A percentile compares a stretch with the other conserved stretches of the same genome.
Conservation (phyloP, 176 grass and related monocot species). For the Oryza coarctata region DNA sequence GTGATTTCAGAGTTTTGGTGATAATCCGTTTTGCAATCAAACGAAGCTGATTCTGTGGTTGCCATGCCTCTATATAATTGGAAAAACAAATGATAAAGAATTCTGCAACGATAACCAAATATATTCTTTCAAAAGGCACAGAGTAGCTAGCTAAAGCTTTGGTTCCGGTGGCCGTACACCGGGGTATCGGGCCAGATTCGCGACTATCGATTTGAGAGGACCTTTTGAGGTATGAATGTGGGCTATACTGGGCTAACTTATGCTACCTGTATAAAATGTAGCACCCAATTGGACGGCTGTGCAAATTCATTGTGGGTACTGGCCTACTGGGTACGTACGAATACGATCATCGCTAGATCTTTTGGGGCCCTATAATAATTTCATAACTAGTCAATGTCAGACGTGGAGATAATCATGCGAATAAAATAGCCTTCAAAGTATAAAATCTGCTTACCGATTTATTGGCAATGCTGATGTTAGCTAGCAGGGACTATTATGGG, state of each 20-base stretch:
- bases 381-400: too few species aligned
- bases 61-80: neutral
- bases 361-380: too few species aligned
- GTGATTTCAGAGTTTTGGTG: neutral
- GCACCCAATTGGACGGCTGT: neutral
- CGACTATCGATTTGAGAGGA: neutral
- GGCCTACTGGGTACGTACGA: neutral
- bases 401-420: too few species aligned
- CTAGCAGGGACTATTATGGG: too few species aligned
- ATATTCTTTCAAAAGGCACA: too few species aligned
- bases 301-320: neutral
- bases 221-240: neutral
- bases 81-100: too few species aligned
- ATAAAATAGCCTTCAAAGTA: too few species aligned
- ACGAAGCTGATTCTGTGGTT: neutral
- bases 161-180: neutral
- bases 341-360: neutral
- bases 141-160: neutral
- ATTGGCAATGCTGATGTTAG: neutral
- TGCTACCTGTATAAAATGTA: too few species aligned
- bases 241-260: neutral
- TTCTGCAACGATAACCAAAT: too few species aligned
- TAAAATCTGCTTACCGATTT: neutral
- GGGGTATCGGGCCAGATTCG: neutral
- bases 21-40: neutral